phyloP scores from a whole-genome alignment of 1,284 basidiomycete species.

The Anthracocystis panici-leucophaei region DNA sequence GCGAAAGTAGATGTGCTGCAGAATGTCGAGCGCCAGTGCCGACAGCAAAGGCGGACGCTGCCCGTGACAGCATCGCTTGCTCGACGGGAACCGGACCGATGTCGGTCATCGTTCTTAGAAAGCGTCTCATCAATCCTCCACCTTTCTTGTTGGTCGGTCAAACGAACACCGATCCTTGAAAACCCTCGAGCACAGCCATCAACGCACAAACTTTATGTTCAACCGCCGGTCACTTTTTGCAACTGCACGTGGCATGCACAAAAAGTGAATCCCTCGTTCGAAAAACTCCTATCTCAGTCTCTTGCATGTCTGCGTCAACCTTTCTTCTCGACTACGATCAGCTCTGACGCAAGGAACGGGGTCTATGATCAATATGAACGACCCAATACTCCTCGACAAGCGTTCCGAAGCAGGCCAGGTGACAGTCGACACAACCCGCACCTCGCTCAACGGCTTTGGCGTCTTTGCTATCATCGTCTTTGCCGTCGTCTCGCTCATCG shows the following conservation, averaged over 20 bases:
- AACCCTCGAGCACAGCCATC: neutral
- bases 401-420: constrained; percentile 17
- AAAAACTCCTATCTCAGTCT: neutral
- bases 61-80: constrained; percentile 7
- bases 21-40: neutral
- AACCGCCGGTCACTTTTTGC: constrained; percentile 12
- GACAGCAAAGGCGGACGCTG: neutral
- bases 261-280: neutral
- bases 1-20: neutral
- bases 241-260: neutral
- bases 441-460: constrained; percentile 65
- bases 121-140: neutral
- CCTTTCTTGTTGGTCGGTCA: constrained; percentile 6
- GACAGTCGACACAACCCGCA: constrained; percentile 37
- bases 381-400: constrained; percentile 16
- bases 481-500: constrained; percentile 63
- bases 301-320: neutral
- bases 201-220: neutral
- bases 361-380: constrained; percentile 18
- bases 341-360: neutral
- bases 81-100: neutral
- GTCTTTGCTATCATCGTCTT: constrained; percentile 68
- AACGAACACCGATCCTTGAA: neutral
- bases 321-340: neutral
- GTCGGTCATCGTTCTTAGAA: neutral